A percentile compares a stretch with the other conserved stretches of the same genome.
Conservation (phyloP, 805 yeast genomes). For the Myxozyma monticola region DNA sequence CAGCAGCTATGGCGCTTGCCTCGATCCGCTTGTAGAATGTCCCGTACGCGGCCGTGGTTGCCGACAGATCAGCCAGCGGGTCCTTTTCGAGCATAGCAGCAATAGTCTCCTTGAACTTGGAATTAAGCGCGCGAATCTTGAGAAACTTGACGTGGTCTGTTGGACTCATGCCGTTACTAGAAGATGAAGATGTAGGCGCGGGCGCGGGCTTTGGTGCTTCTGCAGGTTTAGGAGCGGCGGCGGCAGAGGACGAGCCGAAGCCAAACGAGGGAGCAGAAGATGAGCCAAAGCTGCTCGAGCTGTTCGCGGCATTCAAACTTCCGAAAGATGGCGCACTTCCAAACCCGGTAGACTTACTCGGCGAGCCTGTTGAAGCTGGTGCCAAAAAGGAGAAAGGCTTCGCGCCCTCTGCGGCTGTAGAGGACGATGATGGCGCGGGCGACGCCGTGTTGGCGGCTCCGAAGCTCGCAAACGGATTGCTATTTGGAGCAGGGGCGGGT, state of each 20-base stretch:
- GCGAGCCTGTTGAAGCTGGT: neutral
- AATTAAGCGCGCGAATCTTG: constrained; percentile 31
- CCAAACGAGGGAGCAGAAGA: neutral
- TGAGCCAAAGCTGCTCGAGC: neutral
- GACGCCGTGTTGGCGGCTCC: constrained; percentile 4
- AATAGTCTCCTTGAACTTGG: constrained; percentile 17
- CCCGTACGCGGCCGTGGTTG: constrained; percentile 15
- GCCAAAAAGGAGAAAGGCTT: constrained; percentile 13
- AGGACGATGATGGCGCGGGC: constrained; percentile 3
- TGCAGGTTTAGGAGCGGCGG: neutral
- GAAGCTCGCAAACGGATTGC: constrained; percentile 14
- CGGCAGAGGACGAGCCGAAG: neutral
- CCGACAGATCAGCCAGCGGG: constrained; percentile 26
- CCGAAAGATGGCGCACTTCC: constrained; percentile 6
- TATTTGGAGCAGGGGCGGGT: neutral
- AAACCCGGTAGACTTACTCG: constrained; percentile 3
- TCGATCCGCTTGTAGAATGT: constrained; percentile 13
- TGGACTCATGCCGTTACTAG: neutral
- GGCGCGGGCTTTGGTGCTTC: constrained; percentile 2
- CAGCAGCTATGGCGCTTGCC: constrained; percentile 12
- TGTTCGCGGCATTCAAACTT: neutral
- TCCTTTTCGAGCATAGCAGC: constrained; percentile 22
- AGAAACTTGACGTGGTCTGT: constrained; percentile 29
- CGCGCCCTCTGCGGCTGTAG: constrained; percentile 1
- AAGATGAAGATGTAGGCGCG: constrained; percentile 2